Percentiles rank a stretch among this genome's conserved stretches.
These are phyloP conservation scores for Phyllosticta citribraziliensis DNA, from an alignment of 2,329 filamentous ascomycete species.

Conservation along the genomic window DNA sequence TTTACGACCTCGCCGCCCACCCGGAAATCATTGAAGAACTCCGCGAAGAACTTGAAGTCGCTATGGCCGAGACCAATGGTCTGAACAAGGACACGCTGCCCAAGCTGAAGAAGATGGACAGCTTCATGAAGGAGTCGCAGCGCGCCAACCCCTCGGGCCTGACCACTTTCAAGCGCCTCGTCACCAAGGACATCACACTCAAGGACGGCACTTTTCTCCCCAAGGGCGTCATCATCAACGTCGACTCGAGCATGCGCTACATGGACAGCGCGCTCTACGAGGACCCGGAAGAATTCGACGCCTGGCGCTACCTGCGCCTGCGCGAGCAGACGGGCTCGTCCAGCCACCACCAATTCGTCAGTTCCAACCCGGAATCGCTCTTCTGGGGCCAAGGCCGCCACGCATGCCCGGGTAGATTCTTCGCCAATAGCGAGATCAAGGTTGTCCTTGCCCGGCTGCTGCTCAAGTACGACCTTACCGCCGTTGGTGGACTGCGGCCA, in stretches of 20 bases:
- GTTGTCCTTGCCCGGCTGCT: conserved; percentile 21
- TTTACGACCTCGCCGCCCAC: conserved; percentile 13
- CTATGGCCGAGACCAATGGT: conserved; percentile 10
- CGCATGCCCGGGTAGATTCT: conserved; percentile 25
- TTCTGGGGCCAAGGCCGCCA: conserved; percentile 23
- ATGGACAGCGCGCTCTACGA: conserved; percentile 10
- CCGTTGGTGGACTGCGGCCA: conserved; percentile 1
- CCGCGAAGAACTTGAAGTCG: conserved; percentile 10
- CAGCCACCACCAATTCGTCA: conserved; percentile 20
- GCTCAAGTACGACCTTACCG: conserved; percentile 20
- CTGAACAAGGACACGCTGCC: conserved; percentile 11
- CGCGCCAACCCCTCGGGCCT: conserved; percentile 12
- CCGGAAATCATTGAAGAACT: conserved; percentile 13
- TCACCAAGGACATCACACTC: conserved; percentile 13
- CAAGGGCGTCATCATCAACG: conserved; percentile 12
- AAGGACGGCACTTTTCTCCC: conserved; percentile 14
- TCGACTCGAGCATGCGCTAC: conserved; percentile 11
- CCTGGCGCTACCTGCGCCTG: conserved; percentile 11
- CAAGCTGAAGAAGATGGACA: conserved; percentile 15
- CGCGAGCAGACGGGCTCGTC: conserved; percentile 8
- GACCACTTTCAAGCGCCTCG: conserved; percentile 12
- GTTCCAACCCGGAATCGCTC: conserved; percentile 17
- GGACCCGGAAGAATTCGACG: conserved; percentile 12
- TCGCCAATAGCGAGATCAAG: conserved; percentile 26
- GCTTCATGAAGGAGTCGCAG: conserved; percentile 16